phyloP scores from a whole-genome alignment of 805 yeast genomes.

The Grigorovia yakushimaensis region DNA sequence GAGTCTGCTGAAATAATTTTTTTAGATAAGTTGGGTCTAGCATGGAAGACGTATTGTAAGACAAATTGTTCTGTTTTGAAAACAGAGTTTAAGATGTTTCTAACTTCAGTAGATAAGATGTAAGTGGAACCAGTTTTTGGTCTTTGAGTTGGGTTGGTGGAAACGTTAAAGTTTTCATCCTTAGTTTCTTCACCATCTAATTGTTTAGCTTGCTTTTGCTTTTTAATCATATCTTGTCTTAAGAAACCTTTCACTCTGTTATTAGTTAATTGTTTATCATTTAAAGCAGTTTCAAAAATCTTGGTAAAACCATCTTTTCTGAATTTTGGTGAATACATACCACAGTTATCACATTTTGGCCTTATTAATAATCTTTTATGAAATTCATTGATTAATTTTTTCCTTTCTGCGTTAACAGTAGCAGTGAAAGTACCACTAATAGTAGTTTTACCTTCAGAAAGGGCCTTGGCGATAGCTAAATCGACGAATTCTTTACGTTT shows the following conservation, averaged over 20 bases:
- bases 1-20: slow-evolving; percentile 55
- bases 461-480: slow-evolving; percentile 58
- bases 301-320: slow-evolving; percentile 93
- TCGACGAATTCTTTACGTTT: slow-evolving; percentile 65
- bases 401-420: slow-evolving; percentile 80
- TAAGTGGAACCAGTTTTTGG: slow-evolving; percentile 72
- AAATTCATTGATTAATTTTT: slow-evolving; percentile 58
- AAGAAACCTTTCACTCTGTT: slow-evolving; percentile 73
- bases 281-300: slow-evolving; percentile 78
- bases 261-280: slow-evolving; percentile 69
- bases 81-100: slow-evolving; percentile 64
- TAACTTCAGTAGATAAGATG: slow-evolving; percentile 77
- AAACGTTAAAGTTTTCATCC: slow-evolving; percentile 23
- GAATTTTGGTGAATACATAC: slow-evolving; percentile 87
- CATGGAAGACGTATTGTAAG: slow-evolving; percentile 66
- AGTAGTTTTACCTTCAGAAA: slow-evolving; percentile 65
- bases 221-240: slow-evolving; percentile 61
- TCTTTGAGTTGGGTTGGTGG: slow-evolving; percentile 41
- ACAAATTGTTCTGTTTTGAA: slow-evolving; percentile 65
- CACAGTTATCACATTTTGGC: slow-evolving; percentile 91
- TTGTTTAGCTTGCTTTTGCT: slow-evolving; percentile 23
- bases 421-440: slow-evolving; percentile 69
- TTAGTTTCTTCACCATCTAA: slow-evolving; percentile 19
- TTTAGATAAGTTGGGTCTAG: slow-evolving; percentile 51
- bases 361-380: slow-evolving; percentile 64